phyloP scores from a whole-genome alignment of 768 basidiomycete species.

The Panellus pusillus region DNA sequence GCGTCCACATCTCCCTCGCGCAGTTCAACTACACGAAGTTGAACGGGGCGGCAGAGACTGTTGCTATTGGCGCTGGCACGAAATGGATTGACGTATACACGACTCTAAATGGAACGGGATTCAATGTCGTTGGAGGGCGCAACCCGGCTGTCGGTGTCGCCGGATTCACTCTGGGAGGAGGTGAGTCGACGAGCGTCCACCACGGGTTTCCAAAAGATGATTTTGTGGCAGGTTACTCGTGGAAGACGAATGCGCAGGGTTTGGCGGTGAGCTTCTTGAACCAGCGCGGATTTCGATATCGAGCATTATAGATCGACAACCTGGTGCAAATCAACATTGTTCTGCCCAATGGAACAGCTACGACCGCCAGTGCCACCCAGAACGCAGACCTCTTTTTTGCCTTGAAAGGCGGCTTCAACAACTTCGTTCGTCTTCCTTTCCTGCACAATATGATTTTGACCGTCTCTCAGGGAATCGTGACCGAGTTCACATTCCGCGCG shows the following conservation, averaged over 20 bases:
- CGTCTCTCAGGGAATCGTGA: slow-evolving; percentile 3
- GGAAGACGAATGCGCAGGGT: slow-evolving; percentile 15
- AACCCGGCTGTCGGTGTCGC: slow-evolving; percentile 14
- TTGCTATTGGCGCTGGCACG: slow-evolving; percentile 7
- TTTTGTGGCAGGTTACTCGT: slow-evolving; percentile 8
- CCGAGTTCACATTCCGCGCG: slow-evolving; percentile 13
- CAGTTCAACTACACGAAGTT: slow-evolving; percentile 9
- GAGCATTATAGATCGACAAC: slow-evolving; percentile 10
- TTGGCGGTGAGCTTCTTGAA: background rate
- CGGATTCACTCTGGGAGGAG: slow-evolving; percentile 17
- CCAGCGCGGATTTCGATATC: background rate
- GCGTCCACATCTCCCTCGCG: slow-evolving; percentile 15
- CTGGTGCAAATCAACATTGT: slow-evolving; percentile 6
- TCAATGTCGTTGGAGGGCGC: slow-evolving; percentile 15
- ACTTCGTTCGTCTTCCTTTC: slow-evolving; percentile 3
- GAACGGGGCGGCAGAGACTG: background rate
- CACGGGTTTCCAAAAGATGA: background rate
- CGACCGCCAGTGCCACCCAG: slow-evolving; percentile 2
- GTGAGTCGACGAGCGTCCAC: background rate
- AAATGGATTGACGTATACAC: slow-evolving; percentile 15
- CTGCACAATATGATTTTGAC: background rate
- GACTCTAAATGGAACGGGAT: slow-evolving; percentile 6
- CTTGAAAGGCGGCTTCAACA: slow-evolving; percentile 15
- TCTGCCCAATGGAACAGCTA: slow-evolving; percentile 12
- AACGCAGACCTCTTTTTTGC: slow-evolving; percentile 9